Percentiles rank a stretch among this genome's conserved stretches.
phyloP scores from a whole-genome alignment of 805 yeast genomes.

The Kuraishia molischiana region DNA sequence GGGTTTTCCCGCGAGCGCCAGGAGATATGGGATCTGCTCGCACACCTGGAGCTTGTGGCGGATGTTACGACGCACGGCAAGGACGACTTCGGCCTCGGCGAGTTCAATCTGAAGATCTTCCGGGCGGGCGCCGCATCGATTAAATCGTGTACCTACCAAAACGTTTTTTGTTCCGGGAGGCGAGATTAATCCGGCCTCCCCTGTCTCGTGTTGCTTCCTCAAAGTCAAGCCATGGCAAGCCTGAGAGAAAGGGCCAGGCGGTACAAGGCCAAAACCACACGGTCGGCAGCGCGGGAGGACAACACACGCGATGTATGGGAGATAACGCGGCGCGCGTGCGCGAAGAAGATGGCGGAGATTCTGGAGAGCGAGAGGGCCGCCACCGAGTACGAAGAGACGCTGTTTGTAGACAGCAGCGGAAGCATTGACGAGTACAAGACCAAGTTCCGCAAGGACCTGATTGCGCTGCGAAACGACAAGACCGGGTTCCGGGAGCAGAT shows the following conservation, averaged over 20 bases:
- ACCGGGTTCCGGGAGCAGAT: slow-evolving; percentile 14
- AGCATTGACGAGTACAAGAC: slow-evolving; percentile 13
- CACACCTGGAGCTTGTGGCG: neutral
- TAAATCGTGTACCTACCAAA: neutral
- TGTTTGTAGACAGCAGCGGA: slow-evolving; percentile 9
- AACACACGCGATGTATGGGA: neutral
- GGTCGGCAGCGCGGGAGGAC: neutral
- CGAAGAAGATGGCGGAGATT: neutral
- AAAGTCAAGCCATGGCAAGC: neutral
- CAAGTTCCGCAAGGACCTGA: slow-evolving; percentile 20
- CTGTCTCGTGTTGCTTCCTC: no score
- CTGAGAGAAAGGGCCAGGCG: neutral
- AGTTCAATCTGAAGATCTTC: neutral
- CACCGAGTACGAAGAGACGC: slow-evolving; percentile 12
- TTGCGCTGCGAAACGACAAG: slow-evolving; percentile 15
- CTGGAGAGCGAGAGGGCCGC: slow-evolving; percentile 6
- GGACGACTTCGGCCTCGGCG: neutral
- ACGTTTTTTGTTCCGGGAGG: no score
- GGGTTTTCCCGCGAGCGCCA: neutral
- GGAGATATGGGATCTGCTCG: neutral
- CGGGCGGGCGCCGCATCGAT: neutral
- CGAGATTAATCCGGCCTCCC: no score
- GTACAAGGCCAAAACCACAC: neutral
- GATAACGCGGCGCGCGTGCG: neutral
- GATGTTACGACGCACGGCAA: neutral